Evolutionary conservation across 2,329 filamentous ascomycete genomes (phyloP), one percentile per base, ranked within the genome.

Genomic region (Xylaria multiplex): DNA sequence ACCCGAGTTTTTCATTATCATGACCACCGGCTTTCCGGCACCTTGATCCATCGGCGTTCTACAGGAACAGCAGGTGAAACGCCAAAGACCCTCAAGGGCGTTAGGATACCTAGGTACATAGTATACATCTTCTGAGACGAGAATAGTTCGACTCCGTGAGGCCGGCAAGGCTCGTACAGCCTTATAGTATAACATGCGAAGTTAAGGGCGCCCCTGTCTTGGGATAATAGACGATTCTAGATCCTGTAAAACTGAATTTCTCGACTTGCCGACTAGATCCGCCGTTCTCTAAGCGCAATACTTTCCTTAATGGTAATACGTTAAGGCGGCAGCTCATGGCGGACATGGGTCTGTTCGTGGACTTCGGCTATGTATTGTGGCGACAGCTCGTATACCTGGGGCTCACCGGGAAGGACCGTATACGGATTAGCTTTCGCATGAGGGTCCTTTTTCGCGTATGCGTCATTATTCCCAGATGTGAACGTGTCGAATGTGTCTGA

Each of bases 341-440:
- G 50, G 9, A 43, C 27, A 14, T 49, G 40, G 14, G 63, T 59
- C 24, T 66, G 27, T 30, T 56, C 66, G 11, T 66, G 63, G 16
- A 66, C 66, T 32, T 68, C 66, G 32, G 63, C 63, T 49, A 68
- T 60, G 11, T 60, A 62, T 30, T 68, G 66, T 5, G 66, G 59
- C 24, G 66, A 63, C 48, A 68, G 16, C 48, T 68, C 66, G 52
- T 68, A 61, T 22, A 60, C n/a, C 14, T 56, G 55, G 1, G 59
- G 50, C 7, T 50, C 62, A 11, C 8, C n/a, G 4, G 40, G 5
- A 27, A 58, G 37, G 9, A 3, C 16, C 22, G 45, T 13, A 14
- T 65, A 61, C 13, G 43, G 27, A 43, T 24, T 52, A 1, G 30
- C 16, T 30, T 58, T 63, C 14, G 30, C 19, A 14, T 40, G 48